Evolutionary conservation across 495 filamentous ascomycete genomes (phyloP).

Genomic region (Lentithecium fluviatile): DNA sequence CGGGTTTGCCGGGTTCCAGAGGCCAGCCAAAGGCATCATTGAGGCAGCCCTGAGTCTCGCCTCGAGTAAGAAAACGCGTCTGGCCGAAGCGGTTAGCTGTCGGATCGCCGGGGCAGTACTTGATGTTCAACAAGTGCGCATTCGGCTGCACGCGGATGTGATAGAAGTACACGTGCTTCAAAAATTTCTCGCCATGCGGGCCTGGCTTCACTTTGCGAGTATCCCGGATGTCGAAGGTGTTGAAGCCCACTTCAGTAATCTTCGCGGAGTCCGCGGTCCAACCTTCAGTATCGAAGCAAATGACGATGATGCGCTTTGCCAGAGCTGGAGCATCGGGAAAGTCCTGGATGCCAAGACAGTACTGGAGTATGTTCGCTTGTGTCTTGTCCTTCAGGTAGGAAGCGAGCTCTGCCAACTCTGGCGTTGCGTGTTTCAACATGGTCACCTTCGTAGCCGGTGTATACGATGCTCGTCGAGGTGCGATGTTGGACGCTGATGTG

Average conservation of each 20-base stretch:
- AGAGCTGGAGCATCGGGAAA: conserved; percentile 8
- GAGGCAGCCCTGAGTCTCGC: neutral
- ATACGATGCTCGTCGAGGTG: too few relatives aligned
- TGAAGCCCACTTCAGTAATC: conserved; percentile 14
- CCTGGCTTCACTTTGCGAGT: neutral
- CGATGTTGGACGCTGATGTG: too few relatives aligned
- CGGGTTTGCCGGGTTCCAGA: conserved; percentile 1
- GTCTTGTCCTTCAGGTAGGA: neutral
- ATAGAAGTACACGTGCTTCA: conserved; percentile 14
- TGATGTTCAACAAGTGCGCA: conserved; percentile 7
- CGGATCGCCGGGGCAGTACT: conserved; percentile 10
- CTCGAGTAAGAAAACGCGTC: conserved; percentile 4
- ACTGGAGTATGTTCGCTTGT: conserved; percentile 1
- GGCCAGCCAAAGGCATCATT: conserved; percentile 4
- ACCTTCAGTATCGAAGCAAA: conserved; percentile 6
- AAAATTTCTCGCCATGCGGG: conserved; percentile 5
- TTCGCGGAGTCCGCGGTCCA: neutral
- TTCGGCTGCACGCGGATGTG: conserved; percentile 7
- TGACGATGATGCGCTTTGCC: neutral
- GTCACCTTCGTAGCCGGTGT: too few relatives aligned
- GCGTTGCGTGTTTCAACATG: too few relatives aligned
- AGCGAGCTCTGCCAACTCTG: neutral
- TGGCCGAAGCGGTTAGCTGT: neutral
- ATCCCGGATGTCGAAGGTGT: conserved; percentile 1
- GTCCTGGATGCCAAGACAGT: conserved; percentile 1